A percentile compares a stretch with the other conserved stretches of the same genome.
These are phyloP conservation scores for Noccaea bulbosa DNA, from an alignment of 345 rosid genomes.

Conservation along the genomic window DNA sequence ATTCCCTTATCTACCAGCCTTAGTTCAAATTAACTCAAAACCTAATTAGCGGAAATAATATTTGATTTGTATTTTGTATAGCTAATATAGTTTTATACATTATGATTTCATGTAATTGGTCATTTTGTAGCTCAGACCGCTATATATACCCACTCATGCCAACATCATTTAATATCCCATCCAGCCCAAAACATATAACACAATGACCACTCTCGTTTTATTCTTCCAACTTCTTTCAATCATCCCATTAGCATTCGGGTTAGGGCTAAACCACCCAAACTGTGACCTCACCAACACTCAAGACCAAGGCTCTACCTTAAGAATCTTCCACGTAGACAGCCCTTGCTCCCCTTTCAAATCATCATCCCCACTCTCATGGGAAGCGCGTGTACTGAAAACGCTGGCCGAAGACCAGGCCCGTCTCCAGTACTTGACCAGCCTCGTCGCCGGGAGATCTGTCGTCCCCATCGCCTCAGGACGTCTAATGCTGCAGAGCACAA, in stretches of 20 bases:
- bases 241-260: conserved; percentile 43
- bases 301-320: conserved; percentile 64
- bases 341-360: conserved; percentile 83
- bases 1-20: neutral
- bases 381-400: conserved; percentile 66
- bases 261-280: conserved; percentile 50
- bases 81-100: conserved; percentile 2
- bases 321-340: conserved; percentile 77
- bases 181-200: conserved; percentile 25
- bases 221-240: conserved; percentile 40
- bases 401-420: conserved; percentile 75
- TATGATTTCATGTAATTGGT: conserved; percentile 14
- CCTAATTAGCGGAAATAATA: neutral
- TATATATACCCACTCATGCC: conserved; percentile 42
- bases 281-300: conserved; percentile 49
- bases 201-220: conserved; percentile 40
- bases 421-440: conserved; percentile 66
- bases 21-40: conserved; percentile 1
- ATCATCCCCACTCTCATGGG: conserved; percentile 71
- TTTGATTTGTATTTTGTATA: conserved; percentile 12
- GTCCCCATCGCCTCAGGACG: conserved; percentile 92
- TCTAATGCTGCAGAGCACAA: conserved; percentile 77
- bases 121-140: conserved; percentile 35
- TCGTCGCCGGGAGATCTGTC: conserved; percentile 65
- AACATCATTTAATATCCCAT: conserved; percentile 31